Evolutionary conservation across 805 yeast genomes (phyloP).

Genomic region (Yamadazyma takamatsuzukensis): DNA sequence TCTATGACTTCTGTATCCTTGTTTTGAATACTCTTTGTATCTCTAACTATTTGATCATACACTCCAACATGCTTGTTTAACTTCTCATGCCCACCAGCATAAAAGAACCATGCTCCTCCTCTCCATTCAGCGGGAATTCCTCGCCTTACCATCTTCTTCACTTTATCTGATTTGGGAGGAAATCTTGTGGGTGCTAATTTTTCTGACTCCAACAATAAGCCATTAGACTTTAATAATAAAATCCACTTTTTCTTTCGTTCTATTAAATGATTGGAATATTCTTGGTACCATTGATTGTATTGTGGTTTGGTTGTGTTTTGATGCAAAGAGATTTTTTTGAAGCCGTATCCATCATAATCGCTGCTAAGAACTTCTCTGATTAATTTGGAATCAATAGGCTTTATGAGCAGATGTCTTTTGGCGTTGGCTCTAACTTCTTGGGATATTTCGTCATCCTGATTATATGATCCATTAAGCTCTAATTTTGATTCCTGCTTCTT

Average conservation of each 20-base stretch:
- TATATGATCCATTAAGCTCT: neutral
- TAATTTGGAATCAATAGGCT: conserved; percentile 5
- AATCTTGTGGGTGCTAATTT: conserved; percentile 51
- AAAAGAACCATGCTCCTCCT: conserved; percentile 95
- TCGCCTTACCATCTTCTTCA: conserved; percentile 77
- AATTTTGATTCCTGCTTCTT: neutral
- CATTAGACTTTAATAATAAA: conserved; percentile 59
- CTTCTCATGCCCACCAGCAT: conserved; percentile 79
- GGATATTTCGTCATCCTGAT: conserved; percentile 1
- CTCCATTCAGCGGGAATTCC: conserved; percentile 98
- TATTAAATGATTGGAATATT: conserved; percentile 58
- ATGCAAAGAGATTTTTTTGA: conserved; percentile 60
- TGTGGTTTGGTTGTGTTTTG: conserved; percentile 43
- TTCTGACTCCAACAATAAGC: conserved; percentile 45
- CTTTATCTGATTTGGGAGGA: conserved; percentile 74
- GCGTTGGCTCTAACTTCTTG: conserved; percentile 9
- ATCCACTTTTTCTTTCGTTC: conserved; percentile 79
- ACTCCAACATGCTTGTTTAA: conserved; percentile 68
- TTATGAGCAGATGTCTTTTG: conserved; percentile 8
- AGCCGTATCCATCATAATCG: conserved; percentile 75
- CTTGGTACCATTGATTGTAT: conserved; percentile 74
- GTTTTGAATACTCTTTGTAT: conserved; percentile 51
- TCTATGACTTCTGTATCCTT: conserved; percentile 91
- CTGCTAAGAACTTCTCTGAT: conserved; percentile 14
- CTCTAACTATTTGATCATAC: conserved; percentile 63